Evolutionary conservation across 1,139 yeast species (phyloP), one percentile per base, ranked within the genome.

Genomic region (Hyphopichia fennica): DNA sequence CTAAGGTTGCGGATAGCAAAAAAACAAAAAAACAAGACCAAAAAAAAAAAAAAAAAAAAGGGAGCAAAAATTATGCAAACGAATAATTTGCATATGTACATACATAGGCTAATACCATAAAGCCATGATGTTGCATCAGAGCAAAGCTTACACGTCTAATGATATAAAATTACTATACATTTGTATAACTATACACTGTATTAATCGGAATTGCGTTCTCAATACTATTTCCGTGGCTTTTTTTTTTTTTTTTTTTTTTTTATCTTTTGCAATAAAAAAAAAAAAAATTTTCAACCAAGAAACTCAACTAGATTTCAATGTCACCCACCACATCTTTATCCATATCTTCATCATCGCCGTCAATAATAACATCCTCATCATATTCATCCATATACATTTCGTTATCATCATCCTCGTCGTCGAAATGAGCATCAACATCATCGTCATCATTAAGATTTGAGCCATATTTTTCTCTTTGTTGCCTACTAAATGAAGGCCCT

Each of bases 241-340:
- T 28, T 28, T n/a, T 28, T 28, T 28, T 4, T 28, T 28, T 28
- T 28, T n/a, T 28, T n/a, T 10, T n/a, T n/a, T 4, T n/a, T 8
- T 28, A 7, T 27, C 13, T 27, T 22, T 22, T 7, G 25, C 25
- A 22, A 22, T 7, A 22, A 22, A 22, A 22, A 10, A 10, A 7
- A 22, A 22, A 20, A 30, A 10, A 22, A 22, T 22, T 22, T 22
- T 7, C 25, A 7, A 22, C 25, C 7, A 22, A 22, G 25, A 22
- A 22, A 7, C 25, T n/a, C n/a, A n/a, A n/a, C 43, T 44, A 68
- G 22, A 68, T 58, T 45, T 67, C 73, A 34, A 68, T 57, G 46
- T 67, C 73, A 28, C 73, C 73, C 16, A 69, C 61, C 11, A 64
- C 65, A 46, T 63, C 67, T 38, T 53, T 54, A 29, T 59, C 61